Conservation (phyloP, 208 protist genomes). For the Crithidia brevicula region DNA sequence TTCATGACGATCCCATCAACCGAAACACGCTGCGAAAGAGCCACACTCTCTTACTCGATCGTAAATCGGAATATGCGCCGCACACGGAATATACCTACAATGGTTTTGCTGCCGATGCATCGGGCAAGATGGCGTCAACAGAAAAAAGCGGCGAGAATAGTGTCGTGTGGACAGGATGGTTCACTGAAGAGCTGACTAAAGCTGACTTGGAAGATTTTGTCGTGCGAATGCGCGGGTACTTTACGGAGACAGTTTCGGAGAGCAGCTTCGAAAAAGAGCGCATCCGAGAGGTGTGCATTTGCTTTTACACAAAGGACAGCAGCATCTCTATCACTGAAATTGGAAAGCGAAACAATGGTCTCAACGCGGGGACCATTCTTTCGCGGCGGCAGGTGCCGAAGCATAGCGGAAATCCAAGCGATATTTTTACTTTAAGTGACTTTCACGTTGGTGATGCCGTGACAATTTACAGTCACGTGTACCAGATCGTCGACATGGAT, state of each 20-base stretch:
- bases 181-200: constrained; percentile 61
- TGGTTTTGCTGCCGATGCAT: constrained; percentile 28
- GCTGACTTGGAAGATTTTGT: constrained; percentile 75
- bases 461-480: constrained; percentile 73
- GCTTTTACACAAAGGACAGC: constrained; percentile 78
- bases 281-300: constrained; percentile 78
- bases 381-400: constrained; percentile 81
- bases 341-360: constrained; percentile 77
- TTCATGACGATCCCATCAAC: constrained; percentile 92
- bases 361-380: constrained; percentile 71
- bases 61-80: constrained; percentile 64
- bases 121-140: background rate
- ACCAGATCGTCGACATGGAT: constrained; percentile 86
- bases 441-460: constrained; percentile 74
- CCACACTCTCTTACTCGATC: constrained; percentile 73
- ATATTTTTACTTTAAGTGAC: constrained; percentile 73
- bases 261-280: constrained; percentile 58
- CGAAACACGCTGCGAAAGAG: constrained; percentile 77
- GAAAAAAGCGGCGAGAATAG: constrained; percentile 24
- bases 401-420: constrained; percentile 34
- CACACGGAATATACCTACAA: constrained; percentile 85
- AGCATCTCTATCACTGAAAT: constrained; percentile 81
- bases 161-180: constrained; percentile 74
- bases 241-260: constrained; percentile 73
- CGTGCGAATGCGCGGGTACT: constrained; percentile 80